These are phyloP conservation scores for Amauroascus verrucosus DNA, from an alignment of 2,329 filamentous ascomycete genomes.

Conservation along the genomic window DNA sequence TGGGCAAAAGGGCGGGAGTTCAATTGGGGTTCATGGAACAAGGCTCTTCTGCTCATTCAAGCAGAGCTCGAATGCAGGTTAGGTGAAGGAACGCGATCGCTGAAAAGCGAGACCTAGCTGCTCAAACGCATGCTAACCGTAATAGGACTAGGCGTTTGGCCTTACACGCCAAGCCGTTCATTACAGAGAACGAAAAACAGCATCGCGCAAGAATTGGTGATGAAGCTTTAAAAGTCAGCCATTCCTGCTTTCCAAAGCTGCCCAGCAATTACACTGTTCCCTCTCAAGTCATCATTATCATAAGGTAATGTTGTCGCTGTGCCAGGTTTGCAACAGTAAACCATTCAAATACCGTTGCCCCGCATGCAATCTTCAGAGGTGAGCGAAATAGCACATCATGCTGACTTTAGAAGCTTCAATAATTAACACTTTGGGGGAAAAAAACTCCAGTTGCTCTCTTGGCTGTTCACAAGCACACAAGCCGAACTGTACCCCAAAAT, in stretches of 20 bases:
- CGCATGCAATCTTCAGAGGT: conserved; percentile 22
- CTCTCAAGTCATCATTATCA: not conserved
- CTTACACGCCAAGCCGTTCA: too few relatives aligned
- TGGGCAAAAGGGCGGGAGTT: too few relatives aligned
- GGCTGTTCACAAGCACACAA: conserved; percentile 38
- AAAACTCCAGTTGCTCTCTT: conserved; percentile 35
- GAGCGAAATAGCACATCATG: conserved; percentile 6
- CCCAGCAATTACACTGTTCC: too few relatives aligned
- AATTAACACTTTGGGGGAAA: not conserved
- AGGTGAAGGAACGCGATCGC: too few relatives aligned
- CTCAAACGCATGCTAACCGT: too few relatives aligned
- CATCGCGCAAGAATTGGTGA: not conserved
- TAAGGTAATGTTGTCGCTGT: conserved; percentile 15
- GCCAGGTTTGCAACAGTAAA: conserved; percentile 23
- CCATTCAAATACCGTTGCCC: conserved; percentile 27
- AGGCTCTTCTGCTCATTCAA: too few relatives aligned
- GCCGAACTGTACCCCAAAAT: conserved; percentile 30
- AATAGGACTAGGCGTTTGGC: too few relatives aligned
- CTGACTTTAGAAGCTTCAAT: not conserved
- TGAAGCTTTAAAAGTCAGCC: not conserved
- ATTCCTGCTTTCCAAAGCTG: not conserved
- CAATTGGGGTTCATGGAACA: too few relatives aligned
- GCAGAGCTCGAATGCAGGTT: too few relatives aligned
- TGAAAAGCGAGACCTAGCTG: too few relatives aligned
- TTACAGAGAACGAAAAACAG: not conserved